Conservation (phyloP, 192 early-diverging fungal genomes). For the Pilobolus umbonatus region DNA sequence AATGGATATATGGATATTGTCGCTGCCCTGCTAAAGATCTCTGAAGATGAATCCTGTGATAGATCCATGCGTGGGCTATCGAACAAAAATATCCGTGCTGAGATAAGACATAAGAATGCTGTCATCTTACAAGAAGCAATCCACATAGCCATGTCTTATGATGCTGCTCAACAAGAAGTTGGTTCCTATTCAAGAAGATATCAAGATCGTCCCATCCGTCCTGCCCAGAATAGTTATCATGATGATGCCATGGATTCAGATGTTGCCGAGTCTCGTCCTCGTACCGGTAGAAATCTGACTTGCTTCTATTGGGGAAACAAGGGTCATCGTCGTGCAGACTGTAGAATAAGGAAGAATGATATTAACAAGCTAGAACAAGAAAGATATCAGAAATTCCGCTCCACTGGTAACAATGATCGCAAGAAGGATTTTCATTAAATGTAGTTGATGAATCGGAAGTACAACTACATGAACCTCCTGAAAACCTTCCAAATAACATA, state of each 20-base stretch:
- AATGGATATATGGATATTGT: background rate
- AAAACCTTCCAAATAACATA: background rate
- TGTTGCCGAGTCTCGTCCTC: background rate
- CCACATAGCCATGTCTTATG: background rate
- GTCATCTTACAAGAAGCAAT: background rate
- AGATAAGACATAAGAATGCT: background rate
- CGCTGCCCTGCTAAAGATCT: background rate
- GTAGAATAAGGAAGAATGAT: background rate
- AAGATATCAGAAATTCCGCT: too few species aligned
- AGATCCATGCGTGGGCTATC: background rate
- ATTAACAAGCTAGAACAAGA: slow-evolving; percentile 5
- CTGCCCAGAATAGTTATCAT: background rate
- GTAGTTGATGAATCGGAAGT: slow-evolving; percentile 4
- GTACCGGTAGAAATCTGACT: too few species aligned
- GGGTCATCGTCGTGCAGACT: background rate
- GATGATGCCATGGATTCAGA: background rate
- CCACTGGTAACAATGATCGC: background rate
- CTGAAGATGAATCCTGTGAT: background rate
- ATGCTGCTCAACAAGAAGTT: background rate
- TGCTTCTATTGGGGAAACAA: slow-evolving; percentile 1
- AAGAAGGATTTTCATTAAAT: slow-evolving; percentile 14
- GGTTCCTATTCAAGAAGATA: background rate
- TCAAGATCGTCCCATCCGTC: background rate
- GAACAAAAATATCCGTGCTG: background rate
- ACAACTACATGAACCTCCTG: background rate